A percentile compares a stretch with the other conserved stretches of the same genome.
Evolutionary conservation across 306 rosid genomes (phyloP).

Genomic region (Bauhinia variegata): DNA sequence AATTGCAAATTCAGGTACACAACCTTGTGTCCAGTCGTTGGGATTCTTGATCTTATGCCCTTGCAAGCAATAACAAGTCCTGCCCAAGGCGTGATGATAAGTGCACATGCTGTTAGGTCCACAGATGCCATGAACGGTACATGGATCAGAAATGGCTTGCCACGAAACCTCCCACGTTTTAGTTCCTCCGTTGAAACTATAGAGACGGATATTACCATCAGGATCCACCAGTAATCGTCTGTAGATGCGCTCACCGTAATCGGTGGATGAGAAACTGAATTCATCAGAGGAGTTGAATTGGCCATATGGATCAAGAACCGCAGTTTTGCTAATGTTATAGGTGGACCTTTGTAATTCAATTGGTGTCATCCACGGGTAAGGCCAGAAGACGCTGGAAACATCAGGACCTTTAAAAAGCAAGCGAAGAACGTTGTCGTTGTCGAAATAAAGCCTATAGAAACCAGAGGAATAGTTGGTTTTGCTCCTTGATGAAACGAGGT

Average conservation of each 20-base stretch:
- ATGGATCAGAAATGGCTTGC: slow-evolving; percentile 46
- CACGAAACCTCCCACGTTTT: slow-evolving; percentile 50
- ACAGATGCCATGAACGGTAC: slow-evolving; percentile 59
- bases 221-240: slow-evolving; percentile 39
- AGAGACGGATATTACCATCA: slow-evolving; percentile 45
- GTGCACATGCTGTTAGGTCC: slow-evolving; percentile 59
- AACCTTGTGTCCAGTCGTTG: slow-evolving; percentile 55
- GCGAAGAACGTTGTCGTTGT: slow-evolving; percentile 47
- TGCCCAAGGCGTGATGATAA: slow-evolving; percentile 37
- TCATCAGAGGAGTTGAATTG: slow-evolving; percentile 41
- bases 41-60: slow-evolving; percentile 46
- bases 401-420: slow-evolving; percentile 31
- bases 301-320: slow-evolving; percentile 30
- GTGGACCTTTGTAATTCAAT: slow-evolving; percentile 31
- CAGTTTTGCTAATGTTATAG: slow-evolving; percentile 41
- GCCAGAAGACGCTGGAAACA: slow-evolving; percentile 47
- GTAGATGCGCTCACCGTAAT: background rate
- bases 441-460: slow-evolving; percentile 47
- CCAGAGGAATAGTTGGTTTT: slow-evolving; percentile 43
- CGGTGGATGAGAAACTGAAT: background rate
- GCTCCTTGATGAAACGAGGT: slow-evolving; percentile 39
- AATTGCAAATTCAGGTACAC: slow-evolving; percentile 55
- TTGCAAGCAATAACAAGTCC: slow-evolving; percentile 54
- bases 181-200: slow-evolving; percentile 38
- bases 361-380: slow-evolving; percentile 18